Base-by-base conservation (phyloP, 192 early-diverging fungal genomes). In the Linnemannia zychae region DNA sequence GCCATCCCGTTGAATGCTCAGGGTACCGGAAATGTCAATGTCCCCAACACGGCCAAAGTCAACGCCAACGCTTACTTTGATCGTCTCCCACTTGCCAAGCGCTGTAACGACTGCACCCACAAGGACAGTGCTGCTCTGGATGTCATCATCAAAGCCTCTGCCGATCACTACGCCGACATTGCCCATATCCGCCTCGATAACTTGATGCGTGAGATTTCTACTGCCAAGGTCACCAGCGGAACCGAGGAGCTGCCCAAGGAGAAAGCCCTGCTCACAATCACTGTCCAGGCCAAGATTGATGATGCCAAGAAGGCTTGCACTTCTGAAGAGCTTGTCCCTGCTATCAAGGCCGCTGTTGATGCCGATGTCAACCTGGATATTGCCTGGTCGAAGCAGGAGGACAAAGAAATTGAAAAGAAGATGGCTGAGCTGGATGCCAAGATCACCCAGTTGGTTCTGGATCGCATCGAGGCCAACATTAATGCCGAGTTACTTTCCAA, bases 401-500 rank as follows among this genome's bases (percentile, higher is more conserved):
- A 31, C 3, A 31, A 63, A 24, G 67, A 81, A 20, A 46, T 71
- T 36, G 75, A 82, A 68, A 75, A 78, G 50, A 73, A 66, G 28
- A 75, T 75, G 76, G 47, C 24, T 3, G 73, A 44, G 17, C 49
- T 84, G 16, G 52, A 78, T 50, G 44, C 50, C 57, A 38, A 38
- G 49, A 70, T 84, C 31, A 79, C 71, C 0, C 50, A 77, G 17
- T 9, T 76, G 36, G 33, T 74, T 22, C 12, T 81, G 66, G 67
- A 79, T 17, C 77, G 53, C 18, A 75, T 84, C 5, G 46, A 75
- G 57, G 28, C 40, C 0, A 70, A 78, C 31, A 46, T 84, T 68
- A 79, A 79, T 65, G 82, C 82, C n/a, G 77, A 79, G 53, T 3
- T 24, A 22, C 47, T 85, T 46, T 79, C 83, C 74, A 85, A 85